Conservation (phyloP, 768 basidiomycete species). For the Pulveroboletus sp. region DNA sequence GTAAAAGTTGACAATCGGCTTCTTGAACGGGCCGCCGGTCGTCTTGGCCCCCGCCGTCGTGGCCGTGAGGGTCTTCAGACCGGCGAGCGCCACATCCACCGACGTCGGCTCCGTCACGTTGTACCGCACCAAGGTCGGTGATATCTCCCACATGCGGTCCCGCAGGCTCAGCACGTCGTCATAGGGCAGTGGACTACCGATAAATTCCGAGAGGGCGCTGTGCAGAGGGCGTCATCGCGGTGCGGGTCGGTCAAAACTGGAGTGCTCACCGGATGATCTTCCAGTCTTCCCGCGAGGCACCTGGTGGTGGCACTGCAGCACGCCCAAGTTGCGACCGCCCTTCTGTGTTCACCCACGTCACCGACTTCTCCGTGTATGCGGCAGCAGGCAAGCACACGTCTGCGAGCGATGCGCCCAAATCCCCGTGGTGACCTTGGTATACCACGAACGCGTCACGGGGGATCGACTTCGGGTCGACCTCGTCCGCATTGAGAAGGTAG, state of each 20-base stretch:
- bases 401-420: constrained; percentile 93
- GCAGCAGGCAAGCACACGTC: constrained; percentile 91
- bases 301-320: constrained; percentile 91
- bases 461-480: constrained; percentile 82
- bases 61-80: constrained; percentile 56
- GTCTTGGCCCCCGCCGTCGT: constrained; percentile 52
- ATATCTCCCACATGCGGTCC: constrained; percentile 96
- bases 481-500: constrained; percentile 95
- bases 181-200: constrained; percentile 81
- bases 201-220: constrained; percentile 85
- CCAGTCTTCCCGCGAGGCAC: constrained; percentile 94
- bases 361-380: constrained; percentile 90
- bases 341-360: constrained; percentile 97
- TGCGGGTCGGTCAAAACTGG: background rate
- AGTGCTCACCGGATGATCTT: constrained; percentile 79
- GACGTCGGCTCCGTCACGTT: constrained; percentile 78
- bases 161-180: constrained; percentile 80
- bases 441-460: constrained; percentile 94
- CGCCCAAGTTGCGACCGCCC: constrained; percentile 88
- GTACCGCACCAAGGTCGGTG: constrained; percentile 84
- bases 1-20: constrained; percentile 91
- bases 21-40: constrained; percentile 59
- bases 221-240: background rate
- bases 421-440: constrained; percentile 98
- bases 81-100: constrained; percentile 62